These are phyloP conservation scores for Purshia tridentata DNA, from an alignment of 306 rosid species.

Conservation along the genomic window DNA sequence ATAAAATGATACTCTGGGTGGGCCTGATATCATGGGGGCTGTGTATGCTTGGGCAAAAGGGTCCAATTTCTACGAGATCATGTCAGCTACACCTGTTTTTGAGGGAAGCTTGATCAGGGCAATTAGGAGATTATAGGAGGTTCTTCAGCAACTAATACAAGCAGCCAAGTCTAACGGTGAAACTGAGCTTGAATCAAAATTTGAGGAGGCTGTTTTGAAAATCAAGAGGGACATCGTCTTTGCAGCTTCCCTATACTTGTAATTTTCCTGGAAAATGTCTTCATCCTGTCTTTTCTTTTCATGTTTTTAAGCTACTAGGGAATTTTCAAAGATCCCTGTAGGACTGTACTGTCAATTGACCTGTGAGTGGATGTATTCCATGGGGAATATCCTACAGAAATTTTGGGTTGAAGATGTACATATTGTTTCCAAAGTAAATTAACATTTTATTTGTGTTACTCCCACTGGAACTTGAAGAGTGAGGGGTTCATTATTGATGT, in stretches of 20 bases:
- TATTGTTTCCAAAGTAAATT: not conserved
- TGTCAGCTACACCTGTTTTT: constrained; percentile 85
- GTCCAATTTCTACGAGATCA: constrained; percentile 90
- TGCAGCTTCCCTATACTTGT: constrained; percentile 93
- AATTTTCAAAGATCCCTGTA: not conserved
- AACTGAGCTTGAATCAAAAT: constrained; percentile 76
- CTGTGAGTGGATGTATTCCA: constrained; percentile 5
- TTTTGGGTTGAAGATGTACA: constrained; percentile 3
- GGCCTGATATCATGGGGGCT: constrained; percentile 97
- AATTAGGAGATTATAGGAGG: constrained; percentile 89
- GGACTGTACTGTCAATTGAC: not conserved
- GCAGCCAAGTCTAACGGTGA: constrained; percentile 93
- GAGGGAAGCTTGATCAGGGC: constrained; percentile 98
- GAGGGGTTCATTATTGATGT: not conserved
- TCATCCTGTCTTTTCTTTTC: not conserved
- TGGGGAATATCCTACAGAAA: not conserved
- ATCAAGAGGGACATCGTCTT: constrained; percentile 95
- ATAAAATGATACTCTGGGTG: too few relatives aligned
- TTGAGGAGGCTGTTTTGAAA: constrained; percentile 84
- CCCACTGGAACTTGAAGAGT: too few relatives aligned
- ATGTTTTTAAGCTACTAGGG: not conserved
- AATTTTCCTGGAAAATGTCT: constrained; percentile 15
- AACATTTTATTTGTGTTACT: not conserved
- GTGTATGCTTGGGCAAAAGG: constrained; percentile 95
- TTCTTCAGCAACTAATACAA: constrained; percentile 79